These are phyloP conservation scores for Saccharomycopsis olivae DNA, from an alignment of 805 yeast genomes.

Conservation along the genomic window DNA sequence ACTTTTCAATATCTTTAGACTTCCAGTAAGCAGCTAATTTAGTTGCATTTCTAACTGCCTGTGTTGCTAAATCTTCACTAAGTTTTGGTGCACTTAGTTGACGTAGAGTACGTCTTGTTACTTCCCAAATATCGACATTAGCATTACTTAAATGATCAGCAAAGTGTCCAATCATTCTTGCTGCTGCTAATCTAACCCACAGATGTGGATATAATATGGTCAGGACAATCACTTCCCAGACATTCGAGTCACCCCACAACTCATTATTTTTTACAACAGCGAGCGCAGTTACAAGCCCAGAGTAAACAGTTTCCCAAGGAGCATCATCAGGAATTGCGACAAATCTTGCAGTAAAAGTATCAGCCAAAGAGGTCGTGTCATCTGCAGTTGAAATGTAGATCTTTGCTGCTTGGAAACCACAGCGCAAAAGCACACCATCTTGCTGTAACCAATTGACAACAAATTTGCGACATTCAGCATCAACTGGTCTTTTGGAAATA, in stretches of 20 bases:
- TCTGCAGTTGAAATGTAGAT: constrained; percentile 33
- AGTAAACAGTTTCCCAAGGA: constrained; percentile 72
- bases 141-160: too few species aligned
- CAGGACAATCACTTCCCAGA: constrained; percentile 44
- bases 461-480: too few species aligned
- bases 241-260: constrained; percentile 23
- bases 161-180: constrained; percentile 52
- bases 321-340: constrained; percentile 24
- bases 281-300: constrained; percentile 39
- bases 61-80: constrained; percentile 49
- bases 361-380: constrained; percentile 23
- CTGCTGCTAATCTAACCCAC: constrained; percentile 71
- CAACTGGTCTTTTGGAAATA: too few species aligned
- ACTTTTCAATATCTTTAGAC: constrained; percentile 35
- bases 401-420: constrained; percentile 67
- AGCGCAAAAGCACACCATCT: too few species aligned
- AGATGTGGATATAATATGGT: constrained; percentile 76
- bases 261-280: constrained; percentile 29
- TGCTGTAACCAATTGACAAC: too few species aligned
- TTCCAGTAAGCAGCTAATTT: constrained; percentile 52
- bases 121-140: too few species aligned
- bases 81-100: constrained; percentile 76
- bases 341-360: not conserved
- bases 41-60: constrained; percentile 57
- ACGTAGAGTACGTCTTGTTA: too few species aligned